Evolutionary conservation across 768 basidiomycete genomes (phyloP).

Genomic region (Phylloporus sp.): DNA sequence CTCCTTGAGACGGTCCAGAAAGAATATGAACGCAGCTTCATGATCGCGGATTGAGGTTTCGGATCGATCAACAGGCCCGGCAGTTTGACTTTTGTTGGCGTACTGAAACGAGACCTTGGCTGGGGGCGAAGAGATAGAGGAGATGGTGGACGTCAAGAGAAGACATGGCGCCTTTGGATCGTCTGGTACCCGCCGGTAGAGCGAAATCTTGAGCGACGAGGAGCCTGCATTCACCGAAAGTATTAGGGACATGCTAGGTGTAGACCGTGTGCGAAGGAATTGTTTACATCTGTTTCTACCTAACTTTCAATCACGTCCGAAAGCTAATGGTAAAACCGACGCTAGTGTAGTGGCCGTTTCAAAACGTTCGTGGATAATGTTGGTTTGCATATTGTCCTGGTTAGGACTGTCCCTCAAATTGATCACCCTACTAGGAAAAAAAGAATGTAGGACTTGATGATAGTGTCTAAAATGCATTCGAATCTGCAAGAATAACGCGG

Average conservation of each 20-base stretch:
- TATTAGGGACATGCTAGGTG: constrained; percentile 45
- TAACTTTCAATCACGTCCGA: no score
- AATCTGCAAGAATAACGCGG: neutral
- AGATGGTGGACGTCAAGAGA: constrained; percentile 47
- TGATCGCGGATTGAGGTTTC: constrained; percentile 47
- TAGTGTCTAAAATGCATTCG: neutral
- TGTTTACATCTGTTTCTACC: no score
- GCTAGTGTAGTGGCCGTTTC: no score
- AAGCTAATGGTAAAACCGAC: no score
- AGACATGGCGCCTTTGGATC: constrained; percentile 37
- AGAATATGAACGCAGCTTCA: constrained; percentile 55
- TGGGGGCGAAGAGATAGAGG: constrained; percentile 54
- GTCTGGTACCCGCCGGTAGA: constrained; percentile 41
- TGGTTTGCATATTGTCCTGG: no score
- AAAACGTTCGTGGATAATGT: no score
- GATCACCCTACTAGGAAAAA: no score
- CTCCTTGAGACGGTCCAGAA: constrained; percentile 44
- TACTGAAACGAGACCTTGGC: constrained; percentile 45
- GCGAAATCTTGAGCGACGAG: constrained; percentile 79
- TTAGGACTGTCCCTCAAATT: no score
- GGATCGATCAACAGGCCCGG: constrained; percentile 22
- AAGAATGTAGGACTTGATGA: no score
- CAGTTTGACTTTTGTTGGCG: neutral
- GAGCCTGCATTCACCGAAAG: constrained; percentile 78
- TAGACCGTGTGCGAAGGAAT: no score